Base-by-base conservation (phyloP, 345 rosid genomes). In the Boechera divaricarpa region DNA sequence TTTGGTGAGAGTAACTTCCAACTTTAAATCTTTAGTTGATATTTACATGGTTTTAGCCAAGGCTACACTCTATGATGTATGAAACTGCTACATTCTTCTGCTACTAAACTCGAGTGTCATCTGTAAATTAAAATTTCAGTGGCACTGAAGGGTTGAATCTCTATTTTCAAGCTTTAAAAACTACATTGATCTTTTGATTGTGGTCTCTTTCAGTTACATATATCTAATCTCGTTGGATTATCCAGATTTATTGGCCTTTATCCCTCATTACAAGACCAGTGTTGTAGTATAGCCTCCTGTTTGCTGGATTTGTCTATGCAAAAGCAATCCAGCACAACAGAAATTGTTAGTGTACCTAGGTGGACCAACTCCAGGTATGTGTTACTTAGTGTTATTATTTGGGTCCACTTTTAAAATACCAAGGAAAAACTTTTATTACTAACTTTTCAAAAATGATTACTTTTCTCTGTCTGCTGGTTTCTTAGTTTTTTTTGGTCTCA, bases 351-450 rank as follows among this genome's bases (percentile, higher is more conserved):
- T 85, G 95, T 90, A 73, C 87, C 87, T 92, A 29, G 97, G 98
- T 52, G 95, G 95, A 92, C 77, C 97, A 90, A 70, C 94, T 94
- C 74, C 98, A 92, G 95, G 97, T 94, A 52, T 60, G 59, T 67
- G 31, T 38, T 65, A 36, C 68, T 65, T 21, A 24, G 33, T 72
- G 65, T 16, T 47, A 49, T 53, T 35, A 47, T 36, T n/a, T 67
- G 48, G 62, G 36, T 6, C 62, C 36, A 26, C 31, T 36, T 67
- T 41, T 63, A 21, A 63, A 41, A 11, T 41, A 63, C 35, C 51
- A 63, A 24, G 35, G 67, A n/a, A n/a, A n/a, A n/a, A 18, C 0
- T 38, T 44, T 65, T 48, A 7, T 57, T 63, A 48, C 39, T 21
- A n/a, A n/a, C 10, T 6, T 15, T 6, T 1, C 2, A 38, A 49